Base-by-base conservation (phyloP, 2,329 filamentous ascomycete genomes). In the Pestalotiopsis sp. region DNA sequence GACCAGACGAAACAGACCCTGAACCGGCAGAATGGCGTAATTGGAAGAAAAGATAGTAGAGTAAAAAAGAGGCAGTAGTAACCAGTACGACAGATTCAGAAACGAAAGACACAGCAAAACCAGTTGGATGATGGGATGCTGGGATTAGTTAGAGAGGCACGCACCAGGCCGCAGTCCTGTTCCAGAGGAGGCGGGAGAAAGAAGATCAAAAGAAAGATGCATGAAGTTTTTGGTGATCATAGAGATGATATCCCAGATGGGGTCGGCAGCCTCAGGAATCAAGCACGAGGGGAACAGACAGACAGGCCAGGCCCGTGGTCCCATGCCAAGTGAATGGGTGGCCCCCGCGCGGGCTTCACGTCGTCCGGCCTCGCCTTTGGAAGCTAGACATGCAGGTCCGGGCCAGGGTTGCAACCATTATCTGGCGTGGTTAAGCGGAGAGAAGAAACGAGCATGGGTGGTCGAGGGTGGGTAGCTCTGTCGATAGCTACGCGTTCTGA, bases 1-100 rank as follows among this genome's bases (percentile, higher is more conserved):
- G 80, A 79, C 41, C 74, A 79, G 81, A 81, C 81, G 82, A 84
- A 83, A 83, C 80, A 82, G 78, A 75, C 78, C 79, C 79, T 78
- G 80, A 79, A 76, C 78, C 78, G 78, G 76, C 76, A 78, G 78
- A 41, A 77, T 77, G 72, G 73, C 72, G 70, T 72, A 74, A 69
- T 72, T 69, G 74, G 73, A 73, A 74, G 74, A 66, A 27, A 57
- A 45, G 27, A 67, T 75, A 76, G 77, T 52, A 52, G 45, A 52
- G 17, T n/a, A 52, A 52, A 52, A 52, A 45, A 52, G 20, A 52
- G 45, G 45, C 31, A 31, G 20, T 52, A 52, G 45, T 52, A 52
- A n/a, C 45, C 45, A 52, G 45, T 52, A 52, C 45, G 11, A 31
- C 31, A 31, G 31, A 52, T 52, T 78, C 72, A 77, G 76, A 78